A percentile compares a stretch with the other conserved stretches of the same genome.
Conservation (phyloP, 2,329 filamentous ascomycete genomes). For the Alternaria triticina region DNA sequence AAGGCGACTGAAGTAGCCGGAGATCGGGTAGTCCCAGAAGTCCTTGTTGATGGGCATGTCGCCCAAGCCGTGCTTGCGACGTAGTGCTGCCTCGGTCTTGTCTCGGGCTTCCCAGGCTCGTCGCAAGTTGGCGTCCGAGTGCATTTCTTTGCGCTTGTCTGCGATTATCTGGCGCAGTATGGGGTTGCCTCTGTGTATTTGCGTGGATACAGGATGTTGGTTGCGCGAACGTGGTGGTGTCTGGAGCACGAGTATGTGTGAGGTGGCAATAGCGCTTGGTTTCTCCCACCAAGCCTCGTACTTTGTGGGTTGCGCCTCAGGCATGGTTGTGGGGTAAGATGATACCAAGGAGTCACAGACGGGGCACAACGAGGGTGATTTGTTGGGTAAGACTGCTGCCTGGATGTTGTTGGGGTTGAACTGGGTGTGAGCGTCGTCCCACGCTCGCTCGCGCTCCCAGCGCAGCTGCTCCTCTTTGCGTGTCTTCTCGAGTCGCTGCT, state of each 20-base stretch:
- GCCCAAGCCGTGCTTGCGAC: constrained; percentile 28
- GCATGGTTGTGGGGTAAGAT: constrained; percentile 7
- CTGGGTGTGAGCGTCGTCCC: constrained; percentile 26
- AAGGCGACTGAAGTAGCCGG: constrained; percentile 10
- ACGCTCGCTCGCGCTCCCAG: constrained; percentile 29
- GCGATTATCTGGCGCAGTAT: constrained; percentile 18
- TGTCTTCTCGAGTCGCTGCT: constrained; percentile 14
- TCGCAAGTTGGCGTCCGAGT: constrained; percentile 6
- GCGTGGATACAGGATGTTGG: not conserved
- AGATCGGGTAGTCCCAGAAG: constrained; percentile 29
- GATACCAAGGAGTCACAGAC: constrained; percentile 18
- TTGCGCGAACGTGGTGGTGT: constrained; percentile 3
- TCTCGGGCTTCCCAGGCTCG: constrained; percentile 16
- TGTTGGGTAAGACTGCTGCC: constrained; percentile 14
- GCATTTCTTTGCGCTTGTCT: constrained; percentile 7
- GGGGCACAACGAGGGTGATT: constrained; percentile 9
- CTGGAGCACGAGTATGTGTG: not conserved
- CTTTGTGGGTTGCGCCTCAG: constrained; percentile 5
- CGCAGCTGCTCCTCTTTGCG: constrained; percentile 23
- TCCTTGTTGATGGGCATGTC: constrained; percentile 17
- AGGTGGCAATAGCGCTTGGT: constrained; percentile 14
- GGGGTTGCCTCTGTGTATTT: not conserved
- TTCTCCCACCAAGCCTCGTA: constrained; percentile 35
- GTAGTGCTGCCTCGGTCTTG: constrained; percentile 27
- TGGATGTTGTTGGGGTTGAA: not conserved